These are phyloP conservation scores for Chrysanthemum makinoi DNA, from an alignment of 129 eudicot species.

Conservation along the genomic window DNA sequence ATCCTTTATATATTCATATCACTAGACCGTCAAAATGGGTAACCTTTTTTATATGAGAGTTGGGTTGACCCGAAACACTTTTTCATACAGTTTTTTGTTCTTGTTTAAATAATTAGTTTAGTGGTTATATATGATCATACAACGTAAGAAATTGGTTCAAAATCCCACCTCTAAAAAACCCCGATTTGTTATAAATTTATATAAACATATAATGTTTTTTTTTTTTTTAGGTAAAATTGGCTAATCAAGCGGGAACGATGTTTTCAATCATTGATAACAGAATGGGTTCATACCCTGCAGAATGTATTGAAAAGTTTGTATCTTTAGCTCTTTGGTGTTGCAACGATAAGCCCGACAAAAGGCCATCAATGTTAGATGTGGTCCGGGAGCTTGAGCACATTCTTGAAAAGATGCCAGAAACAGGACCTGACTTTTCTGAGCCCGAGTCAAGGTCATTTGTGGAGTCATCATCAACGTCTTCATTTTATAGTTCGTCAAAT, in stretches of 20 bases:
- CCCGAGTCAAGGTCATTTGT: slow-evolving; percentile 32
- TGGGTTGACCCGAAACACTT: no score
- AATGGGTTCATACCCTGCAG: slow-evolving; percentile 82
- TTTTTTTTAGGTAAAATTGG: slow-evolving; percentile 52
- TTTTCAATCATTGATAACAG: slow-evolving; percentile 59
- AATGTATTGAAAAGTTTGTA: slow-evolving; percentile 37
- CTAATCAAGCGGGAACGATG: slow-evolving; percentile 59
- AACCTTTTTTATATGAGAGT: no score
- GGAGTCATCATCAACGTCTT: slow-evolving; percentile 42
- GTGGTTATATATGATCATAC: not conserved
- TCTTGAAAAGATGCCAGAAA: slow-evolving; percentile 46
- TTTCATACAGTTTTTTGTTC: no score
- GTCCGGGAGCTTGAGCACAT: slow-evolving; percentile 78
- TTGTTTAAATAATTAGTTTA: no score
- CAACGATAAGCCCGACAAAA: slow-evolving; percentile 58
- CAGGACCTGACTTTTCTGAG: slow-evolving; percentile 26
- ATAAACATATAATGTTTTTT: not conserved
- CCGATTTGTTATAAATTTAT: no score
- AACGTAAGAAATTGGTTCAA: not conserved
- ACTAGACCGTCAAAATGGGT: no score
- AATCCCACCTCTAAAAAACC: no score
- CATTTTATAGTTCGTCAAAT: slow-evolving; percentile 36
- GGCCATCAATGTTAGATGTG: slow-evolving; percentile 77
- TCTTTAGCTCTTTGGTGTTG: slow-evolving; percentile 77
- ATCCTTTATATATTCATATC: not conserved